A percentile compares a stretch with the other conserved stretches of the same genome.
Evolutionary conservation across 495 filamentous ascomycete species (phyloP).

Genomic region (Annulohypoxylon bovei): DNA sequence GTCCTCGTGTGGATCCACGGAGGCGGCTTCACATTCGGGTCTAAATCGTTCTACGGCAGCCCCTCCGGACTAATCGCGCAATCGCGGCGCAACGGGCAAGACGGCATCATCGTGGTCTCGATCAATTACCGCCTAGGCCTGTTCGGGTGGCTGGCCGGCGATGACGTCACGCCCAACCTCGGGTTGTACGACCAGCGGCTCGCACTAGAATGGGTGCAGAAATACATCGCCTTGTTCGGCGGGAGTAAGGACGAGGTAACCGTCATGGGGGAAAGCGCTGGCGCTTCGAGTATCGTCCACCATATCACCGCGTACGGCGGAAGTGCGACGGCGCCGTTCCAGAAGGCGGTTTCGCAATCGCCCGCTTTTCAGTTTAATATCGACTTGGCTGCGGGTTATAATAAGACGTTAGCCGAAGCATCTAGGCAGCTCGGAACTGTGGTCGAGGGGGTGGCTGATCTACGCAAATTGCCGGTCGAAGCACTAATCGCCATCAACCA

Average conservation of each 20-base stretch:
- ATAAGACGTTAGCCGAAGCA: constrained; percentile 24
- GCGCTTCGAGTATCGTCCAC: constrained; percentile 62
- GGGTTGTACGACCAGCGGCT: constrained; percentile 71
- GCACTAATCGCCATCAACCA: constrained; percentile 63
- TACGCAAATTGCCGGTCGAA: constrained; percentile 58
- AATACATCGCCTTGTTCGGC: constrained; percentile 70
- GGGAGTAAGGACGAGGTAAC: constrained; percentile 69
- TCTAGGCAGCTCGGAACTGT: background rate
- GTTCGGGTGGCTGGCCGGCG: constrained; percentile 69
- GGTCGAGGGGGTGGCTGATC: constrained; percentile 59
- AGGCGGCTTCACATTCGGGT: constrained; percentile 64
- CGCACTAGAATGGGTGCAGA: constrained; percentile 73
- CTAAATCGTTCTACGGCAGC: constrained; percentile 53
- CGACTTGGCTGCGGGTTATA: constrained; percentile 28
- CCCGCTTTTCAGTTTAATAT: constrained; percentile 40
- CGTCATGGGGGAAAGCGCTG: constrained; percentile 72
- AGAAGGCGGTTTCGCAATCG: constrained; percentile 44
- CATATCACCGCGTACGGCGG: constrained; percentile 68
- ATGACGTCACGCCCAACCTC: constrained; percentile 65
- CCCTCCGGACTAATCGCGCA: constrained; percentile 59
- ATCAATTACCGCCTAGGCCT: constrained; percentile 71
- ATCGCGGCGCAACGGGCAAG: constrained; percentile 45
- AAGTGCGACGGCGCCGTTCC: constrained; percentile 35
- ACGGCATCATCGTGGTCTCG: constrained; percentile 66
- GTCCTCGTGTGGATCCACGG: constrained; percentile 71